A percentile compares a stretch with the other conserved stretches of the same genome.
Evolutionary conservation across 208 protist genomes (phyloP).

Genomic region (Wallacemonas collosoma): DNA sequence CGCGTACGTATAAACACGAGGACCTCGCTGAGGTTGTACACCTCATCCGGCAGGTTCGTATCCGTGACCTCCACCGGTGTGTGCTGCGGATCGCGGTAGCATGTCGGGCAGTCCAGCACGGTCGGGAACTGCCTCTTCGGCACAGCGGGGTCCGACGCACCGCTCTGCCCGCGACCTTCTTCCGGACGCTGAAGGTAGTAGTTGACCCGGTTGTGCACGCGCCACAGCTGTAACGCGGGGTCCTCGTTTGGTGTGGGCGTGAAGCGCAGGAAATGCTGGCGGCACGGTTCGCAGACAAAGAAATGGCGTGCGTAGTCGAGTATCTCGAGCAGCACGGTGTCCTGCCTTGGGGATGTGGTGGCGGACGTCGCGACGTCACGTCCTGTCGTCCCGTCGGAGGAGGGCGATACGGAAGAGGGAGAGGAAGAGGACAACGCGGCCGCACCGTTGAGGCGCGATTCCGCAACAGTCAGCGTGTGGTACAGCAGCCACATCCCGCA

Average conservation of each 20-base stretch:
- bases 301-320: constrained; percentile 61
- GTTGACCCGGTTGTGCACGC: constrained; percentile 78
- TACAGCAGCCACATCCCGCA: constrained; percentile 81
- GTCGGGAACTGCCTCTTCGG: constrained; percentile 62
- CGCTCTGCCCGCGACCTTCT: constrained; percentile 18
- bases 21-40: constrained; percentile 15
- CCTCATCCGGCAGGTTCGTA: neutral
- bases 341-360: neutral
- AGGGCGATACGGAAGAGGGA: too few relatives aligned
- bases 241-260: constrained; percentile 27
- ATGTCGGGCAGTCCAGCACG: constrained; percentile 30
- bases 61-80: neutral
- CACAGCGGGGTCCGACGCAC: constrained; percentile 54
- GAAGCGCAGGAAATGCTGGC: constrained; percentile 57
- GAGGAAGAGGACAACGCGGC: too few relatives aligned
- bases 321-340: constrained; percentile 43
- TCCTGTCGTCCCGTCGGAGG: too few relatives aligned
- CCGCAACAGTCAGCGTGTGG: constrained; percentile 51
- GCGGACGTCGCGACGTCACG: too few relatives aligned
- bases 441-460: neutral
- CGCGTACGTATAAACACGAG: constrained; percentile 22
- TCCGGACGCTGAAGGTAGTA: constrained; percentile 30
- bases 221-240: constrained; percentile 62
- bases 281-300: constrained; percentile 63
- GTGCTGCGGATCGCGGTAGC: constrained; percentile 21